Evolutionary conservation across 352 stramenopile species (phyloP).

Genomic region (Phytophthora macrochlamydospora): DNA sequence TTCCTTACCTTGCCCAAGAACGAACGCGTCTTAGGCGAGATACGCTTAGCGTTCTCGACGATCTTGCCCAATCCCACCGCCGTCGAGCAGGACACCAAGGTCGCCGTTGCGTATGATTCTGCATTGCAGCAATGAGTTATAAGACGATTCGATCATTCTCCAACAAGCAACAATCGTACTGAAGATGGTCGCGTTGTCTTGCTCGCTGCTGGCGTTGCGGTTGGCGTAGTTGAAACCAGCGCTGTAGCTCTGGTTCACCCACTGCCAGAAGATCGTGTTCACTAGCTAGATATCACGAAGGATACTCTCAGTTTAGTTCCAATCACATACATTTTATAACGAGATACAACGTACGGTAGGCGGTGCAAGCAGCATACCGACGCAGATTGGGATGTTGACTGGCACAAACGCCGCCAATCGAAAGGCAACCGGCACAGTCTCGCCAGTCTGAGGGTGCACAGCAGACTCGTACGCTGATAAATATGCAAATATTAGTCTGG

Average conservation of each 20-base stretch:
- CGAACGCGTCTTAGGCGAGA: slow-evolving; percentile 65
- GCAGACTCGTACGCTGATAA: slow-evolving; percentile 72
- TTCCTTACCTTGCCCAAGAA: slow-evolving; percentile 64
- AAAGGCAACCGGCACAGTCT: slow-evolving; percentile 68
- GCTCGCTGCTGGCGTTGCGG: slow-evolving; percentile 81
- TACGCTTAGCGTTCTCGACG: slow-evolving; percentile 74
- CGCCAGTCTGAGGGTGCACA: slow-evolving; percentile 84
- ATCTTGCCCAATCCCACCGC: slow-evolving; percentile 79
- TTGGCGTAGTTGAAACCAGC: slow-evolving; percentile 91
- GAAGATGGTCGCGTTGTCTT: slow-evolving; percentile 75
- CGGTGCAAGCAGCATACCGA: slow-evolving; percentile 82
- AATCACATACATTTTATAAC: too few relatives aligned
- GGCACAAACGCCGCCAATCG: slow-evolving; percentile 86
- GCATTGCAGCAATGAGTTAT: background rate
- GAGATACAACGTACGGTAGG: slow-evolving; percentile 51
- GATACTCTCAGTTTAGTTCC: too few relatives aligned
- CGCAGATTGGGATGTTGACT: slow-evolving; percentile 88
- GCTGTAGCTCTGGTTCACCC: slow-evolving; percentile 91
- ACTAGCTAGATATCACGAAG: slow-evolving; percentile 33
- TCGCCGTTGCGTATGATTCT: slow-evolving; percentile 84
- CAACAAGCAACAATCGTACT: slow-evolving; percentile 44
- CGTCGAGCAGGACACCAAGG: slow-evolving; percentile 77
- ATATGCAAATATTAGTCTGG: slow-evolving; percentile 8
- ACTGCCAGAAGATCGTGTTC: slow-evolving; percentile 90
- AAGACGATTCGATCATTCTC: too few relatives aligned